These are phyloP conservation scores for Crotalaria pallida DNA, from an alignment of 306 rosid genomes.

Conservation along the genomic window DNA sequence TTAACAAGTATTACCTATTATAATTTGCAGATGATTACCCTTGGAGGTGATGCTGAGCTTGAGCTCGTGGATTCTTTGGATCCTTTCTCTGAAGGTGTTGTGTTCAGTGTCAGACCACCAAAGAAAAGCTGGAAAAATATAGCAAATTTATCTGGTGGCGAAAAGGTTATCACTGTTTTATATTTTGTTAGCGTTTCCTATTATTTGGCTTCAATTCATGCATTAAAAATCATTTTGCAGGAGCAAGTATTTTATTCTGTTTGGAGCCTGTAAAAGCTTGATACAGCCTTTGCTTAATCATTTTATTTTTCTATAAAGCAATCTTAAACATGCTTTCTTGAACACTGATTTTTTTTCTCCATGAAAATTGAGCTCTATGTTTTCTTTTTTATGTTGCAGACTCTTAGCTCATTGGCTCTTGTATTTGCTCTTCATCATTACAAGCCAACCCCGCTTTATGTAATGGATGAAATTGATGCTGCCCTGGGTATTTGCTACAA, in stretches of 20 bases:
- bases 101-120: constrained; percentile 96
- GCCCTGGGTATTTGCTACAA: constrained; percentile 57
- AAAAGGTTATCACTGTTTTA: constrained; percentile 54
- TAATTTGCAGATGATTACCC: constrained; percentile 80
- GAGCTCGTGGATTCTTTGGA: constrained; percentile 96
- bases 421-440: constrained; percentile 97
- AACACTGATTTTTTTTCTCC: background rate
- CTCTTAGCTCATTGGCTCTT: constrained; percentile 95
- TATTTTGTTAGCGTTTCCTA: background rate
- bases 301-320: background rate
- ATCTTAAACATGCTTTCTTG: background rate
- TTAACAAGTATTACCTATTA: background rate
- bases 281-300: background rate
- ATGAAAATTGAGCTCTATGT: background rate
- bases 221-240: background rate
- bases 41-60: constrained; percentile 98
- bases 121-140: constrained; percentile 99
- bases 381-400: constrained; percentile 47
- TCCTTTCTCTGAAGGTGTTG: constrained; percentile 98
- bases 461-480: constrained; percentile 98
- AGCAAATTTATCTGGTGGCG: constrained; percentile 97
- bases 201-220: background rate
- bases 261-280: background rate
- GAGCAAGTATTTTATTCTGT: background rate
- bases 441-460: constrained; percentile 96